Conservation (phyloP, 2,329 filamentous ascomycete genomes). For the Epichloe sylvatica region DNA sequence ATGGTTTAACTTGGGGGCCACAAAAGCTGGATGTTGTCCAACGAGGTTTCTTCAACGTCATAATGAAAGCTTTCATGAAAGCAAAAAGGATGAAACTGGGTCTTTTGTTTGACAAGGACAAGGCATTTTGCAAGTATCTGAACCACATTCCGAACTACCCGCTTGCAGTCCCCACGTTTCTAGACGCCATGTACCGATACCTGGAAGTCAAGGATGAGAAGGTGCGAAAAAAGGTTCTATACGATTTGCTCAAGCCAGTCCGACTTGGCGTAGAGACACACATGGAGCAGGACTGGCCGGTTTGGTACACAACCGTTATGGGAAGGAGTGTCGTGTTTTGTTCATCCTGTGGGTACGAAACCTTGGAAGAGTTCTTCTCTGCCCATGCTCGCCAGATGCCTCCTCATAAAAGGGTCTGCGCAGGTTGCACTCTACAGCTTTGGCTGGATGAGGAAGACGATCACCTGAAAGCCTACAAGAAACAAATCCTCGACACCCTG, state of each 20-base stretch:
- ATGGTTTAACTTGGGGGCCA: conserved; percentile 18
- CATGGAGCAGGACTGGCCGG: conserved; percentile 10
- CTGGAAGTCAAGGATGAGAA: not conserved
- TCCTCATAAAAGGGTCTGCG: conserved; percentile 13
- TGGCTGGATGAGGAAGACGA: conserved; percentile 18
- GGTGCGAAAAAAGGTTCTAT: conserved; percentile 12
- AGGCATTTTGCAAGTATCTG: conserved; percentile 19
- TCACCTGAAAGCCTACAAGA: conserved; percentile 14
- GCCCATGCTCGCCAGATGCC: not conserved
- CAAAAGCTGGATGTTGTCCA: conserved; percentile 15
- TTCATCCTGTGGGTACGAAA: conserved; percentile 21
- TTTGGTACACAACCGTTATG: conserved; percentile 15
- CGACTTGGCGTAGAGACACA: conserved; percentile 13
- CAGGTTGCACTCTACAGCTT: conserved; percentile 17
- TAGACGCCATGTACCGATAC: conserved; percentile 21
- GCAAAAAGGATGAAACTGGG: conserved; percentile 15
- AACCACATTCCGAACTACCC: conserved; percentile 17
- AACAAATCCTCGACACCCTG: conserved; percentile 9
- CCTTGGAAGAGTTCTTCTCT: conserved; percentile 18
- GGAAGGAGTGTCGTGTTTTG: conserved; percentile 15
- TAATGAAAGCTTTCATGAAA: conserved; percentile 23
- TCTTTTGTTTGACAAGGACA: conserved; percentile 17
- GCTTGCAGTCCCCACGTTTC: conserved; percentile 15
- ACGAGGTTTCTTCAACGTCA: conserved; percentile 19
- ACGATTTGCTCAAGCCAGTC: conserved; percentile 21